Evolutionary conservation across 2,329 filamentous ascomycete species (phyloP).

Genomic region (Sarocladium strictum): DNA sequence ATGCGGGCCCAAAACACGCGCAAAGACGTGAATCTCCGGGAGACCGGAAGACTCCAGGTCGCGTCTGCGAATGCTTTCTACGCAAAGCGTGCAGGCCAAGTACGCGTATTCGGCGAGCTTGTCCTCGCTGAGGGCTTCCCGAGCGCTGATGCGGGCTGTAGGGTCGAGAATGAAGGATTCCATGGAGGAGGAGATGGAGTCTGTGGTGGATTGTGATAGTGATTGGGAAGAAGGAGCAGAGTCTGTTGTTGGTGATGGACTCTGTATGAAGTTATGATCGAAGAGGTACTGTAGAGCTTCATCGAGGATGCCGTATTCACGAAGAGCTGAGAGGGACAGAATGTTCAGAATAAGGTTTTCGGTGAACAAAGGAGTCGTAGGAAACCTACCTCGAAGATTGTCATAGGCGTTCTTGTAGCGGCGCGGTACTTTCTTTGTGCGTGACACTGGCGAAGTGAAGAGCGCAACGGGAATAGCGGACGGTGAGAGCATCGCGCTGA

Average conservation of each 20-base stretch:
- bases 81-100: conserved; percentile 20
- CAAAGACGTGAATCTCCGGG: conserved; percentile 19
- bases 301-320: conserved; percentile 12
- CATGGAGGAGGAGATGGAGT: conserved; percentile 15
- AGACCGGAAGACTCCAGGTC: conserved; percentile 16
- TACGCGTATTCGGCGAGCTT: conserved; percentile 18
- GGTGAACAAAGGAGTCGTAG: neutral
- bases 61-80: conserved; percentile 16
- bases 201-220: conserved; percentile 11
- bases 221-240: conserved; percentile 5
- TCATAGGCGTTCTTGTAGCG: conserved; percentile 13
- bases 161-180: conserved; percentile 19
- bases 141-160: conserved; percentile 17
- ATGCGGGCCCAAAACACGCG: conserved; percentile 20
- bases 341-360: neutral
- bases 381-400: neutral
- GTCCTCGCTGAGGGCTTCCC: conserved; percentile 14
- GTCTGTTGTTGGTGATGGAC: conserved; percentile 14
- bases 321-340: neutral
- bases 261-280: conserved; percentile 20
- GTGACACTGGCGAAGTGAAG: conserved; percentile 14
- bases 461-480: conserved; percentile 16
- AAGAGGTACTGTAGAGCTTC: conserved; percentile 19
- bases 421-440: conserved; percentile 11
- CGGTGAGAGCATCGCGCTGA: conserved; percentile 20